phyloP scores from a whole-genome alignment of 2,329 filamentous ascomycete species.

The Aspergillus texensis region DNA sequence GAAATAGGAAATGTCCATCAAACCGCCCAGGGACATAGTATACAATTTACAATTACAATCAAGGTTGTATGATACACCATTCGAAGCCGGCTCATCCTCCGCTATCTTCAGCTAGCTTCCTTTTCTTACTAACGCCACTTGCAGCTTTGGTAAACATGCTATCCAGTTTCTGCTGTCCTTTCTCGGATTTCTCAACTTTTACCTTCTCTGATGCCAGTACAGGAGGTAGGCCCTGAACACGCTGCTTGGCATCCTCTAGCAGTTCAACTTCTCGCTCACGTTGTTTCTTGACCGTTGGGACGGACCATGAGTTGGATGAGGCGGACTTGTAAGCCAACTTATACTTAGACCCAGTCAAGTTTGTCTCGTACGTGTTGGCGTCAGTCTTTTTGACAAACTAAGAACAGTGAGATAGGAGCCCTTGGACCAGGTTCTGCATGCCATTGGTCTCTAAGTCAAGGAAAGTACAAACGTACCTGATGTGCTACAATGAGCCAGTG shows the following conservation, averaged over 20 bases:
- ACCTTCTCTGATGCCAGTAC: constrained; percentile 37
- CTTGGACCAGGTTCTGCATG: not conserved
- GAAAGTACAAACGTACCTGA: constrained; percentile 26
- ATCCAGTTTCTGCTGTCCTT: constrained; percentile 37
- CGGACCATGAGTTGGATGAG: constrained; percentile 35
- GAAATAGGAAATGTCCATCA: not conserved
- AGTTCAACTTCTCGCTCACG: constrained; percentile 37
- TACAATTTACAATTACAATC: not conserved
- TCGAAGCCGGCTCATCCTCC: not conserved
- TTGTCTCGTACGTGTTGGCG: constrained; percentile 41
- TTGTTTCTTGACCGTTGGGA: constrained; percentile 38
- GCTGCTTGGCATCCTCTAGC: constrained; percentile 36
- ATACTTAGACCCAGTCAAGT: constrained; percentile 38
- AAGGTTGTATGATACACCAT: not conserved
- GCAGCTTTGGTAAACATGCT: constrained; percentile 28
- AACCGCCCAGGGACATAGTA: not conserved
- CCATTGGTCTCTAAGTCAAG: not conserved
- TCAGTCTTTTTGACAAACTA: constrained; percentile 40
- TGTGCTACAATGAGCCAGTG: constrained; percentile 40
- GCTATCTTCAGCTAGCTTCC: constrained; percentile 15
- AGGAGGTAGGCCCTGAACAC: constrained; percentile 36
- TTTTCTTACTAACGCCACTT: constrained; percentile 25
- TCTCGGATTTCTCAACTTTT: constrained; percentile 33
- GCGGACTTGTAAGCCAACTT: constrained; percentile 39
- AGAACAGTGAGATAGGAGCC: not conserved